Percentiles rank a stretch among this genome's conserved stretches.
Conservation (phyloP, 2,329 filamentous ascomycete species). For the Monosporascus sp. region DNA sequence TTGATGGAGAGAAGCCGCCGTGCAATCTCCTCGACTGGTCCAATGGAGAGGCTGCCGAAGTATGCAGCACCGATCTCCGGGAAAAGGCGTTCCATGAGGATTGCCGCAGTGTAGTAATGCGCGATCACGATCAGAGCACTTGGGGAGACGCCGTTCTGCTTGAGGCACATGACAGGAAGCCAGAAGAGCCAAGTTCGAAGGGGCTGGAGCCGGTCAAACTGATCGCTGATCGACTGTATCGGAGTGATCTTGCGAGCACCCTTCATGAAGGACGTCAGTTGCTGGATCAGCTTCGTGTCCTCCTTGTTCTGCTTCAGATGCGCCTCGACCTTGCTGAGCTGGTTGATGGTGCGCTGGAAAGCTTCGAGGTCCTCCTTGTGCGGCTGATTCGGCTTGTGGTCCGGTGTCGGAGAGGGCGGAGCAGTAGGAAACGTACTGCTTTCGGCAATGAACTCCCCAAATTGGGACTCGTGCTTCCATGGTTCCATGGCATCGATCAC, state of each 20-base stretch:
- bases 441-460: slow-evolving; percentile 75
- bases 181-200: slow-evolving; percentile 93
- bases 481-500: slow-evolving; percentile 86
- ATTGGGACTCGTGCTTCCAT: slow-evolving; percentile 86
- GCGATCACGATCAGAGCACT: slow-evolving; percentile 78
- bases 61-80: slow-evolving; percentile 88
- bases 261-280: slow-evolving; percentile 68
- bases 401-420: slow-evolving; percentile 55
- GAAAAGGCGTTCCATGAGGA: slow-evolving; percentile 85
- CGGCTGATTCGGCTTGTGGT: slow-evolving; percentile 56
- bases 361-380: slow-evolving; percentile 66
- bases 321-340: slow-evolving; percentile 62
- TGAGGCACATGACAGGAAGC: slow-evolving; percentile 80
- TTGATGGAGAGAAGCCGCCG: slow-evolving; percentile 67
- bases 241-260: slow-evolving; percentile 66
- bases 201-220: slow-evolving; percentile 84
- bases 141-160: slow-evolving; percentile 68
- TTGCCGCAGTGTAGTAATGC: slow-evolving; percentile 84
- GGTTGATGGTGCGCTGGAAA: slow-evolving; percentile 60
- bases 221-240: slow-evolving; percentile 67
- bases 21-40: slow-evolving; percentile 82
- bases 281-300: slow-evolving; percentile 61
- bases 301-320: slow-evolving; percentile 65
- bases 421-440: slow-evolving; percentile 68
- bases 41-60: slow-evolving; percentile 72